Evolutionary conservation across 129 eudicot genomes (phyloP), one percentile per base, ranked within the genome.

Genomic region (Pulicaria dysenterica): DNA sequence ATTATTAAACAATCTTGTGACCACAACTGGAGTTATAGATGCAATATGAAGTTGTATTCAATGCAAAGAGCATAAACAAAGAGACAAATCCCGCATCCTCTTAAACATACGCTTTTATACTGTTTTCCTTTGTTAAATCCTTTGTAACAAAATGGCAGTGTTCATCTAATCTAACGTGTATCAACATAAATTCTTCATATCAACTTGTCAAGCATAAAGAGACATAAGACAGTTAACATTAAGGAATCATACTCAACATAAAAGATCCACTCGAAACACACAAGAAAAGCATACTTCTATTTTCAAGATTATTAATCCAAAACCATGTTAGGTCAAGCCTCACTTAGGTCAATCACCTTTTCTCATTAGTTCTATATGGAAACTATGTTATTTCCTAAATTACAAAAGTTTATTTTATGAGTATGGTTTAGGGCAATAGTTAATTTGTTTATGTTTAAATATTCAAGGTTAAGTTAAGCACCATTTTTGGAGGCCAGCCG

Each of bases 121-220:
- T 16, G 40, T 16, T 58, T 11, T 59, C 6, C 58, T 53, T 54
- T 12, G n/a, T 38, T 11, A 61, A 15, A 34, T 47, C 58, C 4
- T 13, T 31, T 48, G 7, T 47, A 14, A 4, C 12, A 14, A 13
- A 46, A 36, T 67, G 16, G 17, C 37, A 48, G 47, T 31, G 58
- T 7, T 61, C 58, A 10, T 31, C 44, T 67, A 48, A 9, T 46
- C 31, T 24, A 24, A 1, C 31, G 31, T 13, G 58, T 34, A 48
- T 67, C 31, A 9, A n/a, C 58, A 48, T 67, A 36, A 47, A 67
- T 8, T 49, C 58, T 34, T 34, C 44, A 34, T 34, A 34, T 12
- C 72, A 67, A 47, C 44, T 13, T 34, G 12, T 12, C 72, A 67
- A 47, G 44, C 58, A 47, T 36, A 67, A 45, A 49, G 31, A 48